Evolutionary conservation across 495 filamentous ascomycete species (phyloP), one percentile per base, ranked within the genome.

Genomic region (Darksidea phi): DNA sequence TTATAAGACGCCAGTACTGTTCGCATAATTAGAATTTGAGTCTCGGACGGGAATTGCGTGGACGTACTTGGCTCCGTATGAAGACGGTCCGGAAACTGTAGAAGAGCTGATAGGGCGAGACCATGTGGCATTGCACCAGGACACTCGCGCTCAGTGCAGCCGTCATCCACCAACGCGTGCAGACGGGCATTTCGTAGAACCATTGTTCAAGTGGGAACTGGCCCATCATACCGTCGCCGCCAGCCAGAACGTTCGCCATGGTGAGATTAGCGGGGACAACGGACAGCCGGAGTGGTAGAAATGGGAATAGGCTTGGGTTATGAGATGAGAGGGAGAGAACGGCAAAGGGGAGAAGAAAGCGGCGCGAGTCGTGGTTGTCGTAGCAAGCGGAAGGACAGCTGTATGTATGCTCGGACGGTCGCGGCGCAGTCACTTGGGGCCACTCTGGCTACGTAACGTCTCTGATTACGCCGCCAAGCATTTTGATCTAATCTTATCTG

Each of bases 111-210:
- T 95, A 95, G 46, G 90, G 90, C 1, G 86, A 90, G 61, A 97
- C 75, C 70, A 97, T 84, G 69, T 92, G 82, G 75, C 92, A 97
- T 72, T 98, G 95, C 4, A 97, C 90, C 52, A 97, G 79, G 3
- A 91, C 86, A 67, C 89, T 92, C n/a, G 86, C 93, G 47, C 87
- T 78, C 15, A 97, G 86, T 0, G 91, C 95, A 38, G 91, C 91
- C 5, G 88, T 91, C 13, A 95, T 98, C 94, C 94, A 98, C 84
- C 87, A 93, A 48, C 94, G 78, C 24, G 95, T 97, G 69, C 92
- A 94, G 21, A 92, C 85, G 1, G 95, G 94, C 87, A 97, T 96
- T 75, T 97, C 93, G 75, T 87, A 96, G 76, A 96, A 96, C 93
- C 94, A 97, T 70, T 91, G 88, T 75, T 96, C 92, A 7, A 97